Conservation (phyloP, 495 filamentous ascomycete species). For the Tuber calosporum region DNA sequence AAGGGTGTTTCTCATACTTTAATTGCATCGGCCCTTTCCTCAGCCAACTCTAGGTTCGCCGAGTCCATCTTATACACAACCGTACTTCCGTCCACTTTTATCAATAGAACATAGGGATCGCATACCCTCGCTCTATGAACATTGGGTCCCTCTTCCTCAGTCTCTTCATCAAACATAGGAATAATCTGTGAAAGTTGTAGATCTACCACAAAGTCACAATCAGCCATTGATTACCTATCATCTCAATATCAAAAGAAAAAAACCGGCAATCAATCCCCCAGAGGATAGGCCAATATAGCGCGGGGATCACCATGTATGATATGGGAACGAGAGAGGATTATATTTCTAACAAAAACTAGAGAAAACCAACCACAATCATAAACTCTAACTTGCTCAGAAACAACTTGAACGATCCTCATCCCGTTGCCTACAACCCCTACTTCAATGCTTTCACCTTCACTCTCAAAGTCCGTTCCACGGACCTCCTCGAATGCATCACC, state of each 20-base stretch:
- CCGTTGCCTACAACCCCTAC: slow-evolving; percentile 67
- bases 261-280: background rate
- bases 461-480: slow-evolving; percentile 74
- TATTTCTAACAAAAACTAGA: slow-evolving; percentile 6
- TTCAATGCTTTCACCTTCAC: slow-evolving; percentile 74
- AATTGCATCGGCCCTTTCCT: slow-evolving; percentile 54
- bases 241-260: slow-evolving; percentile 11
- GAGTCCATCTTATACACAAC: slow-evolving; percentile 68
- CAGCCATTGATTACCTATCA: slow-evolving; percentile 12
- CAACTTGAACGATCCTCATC: slow-evolving; percentile 72
- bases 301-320: background rate
- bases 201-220: slow-evolving; percentile 49
- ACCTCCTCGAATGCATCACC: slow-evolving; percentile 57
- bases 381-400: slow-evolving; percentile 72
- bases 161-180: slow-evolving; percentile 80
- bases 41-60: slow-evolving; percentile 71
- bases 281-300: background rate
- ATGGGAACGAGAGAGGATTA: background rate
- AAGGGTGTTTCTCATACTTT: slow-evolving; percentile 41
- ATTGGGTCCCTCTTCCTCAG: slow-evolving; percentile 62
- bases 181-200: slow-evolving; percentile 81
- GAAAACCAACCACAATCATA: slow-evolving; percentile 71
- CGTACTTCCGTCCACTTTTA: slow-evolving; percentile 72
- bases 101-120: slow-evolving; percentile 79
- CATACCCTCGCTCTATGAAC: slow-evolving; percentile 74